Base-by-base conservation (phyloP, 176 grass and related monocot species). In the Rhynchospora breviuscula region DNA sequence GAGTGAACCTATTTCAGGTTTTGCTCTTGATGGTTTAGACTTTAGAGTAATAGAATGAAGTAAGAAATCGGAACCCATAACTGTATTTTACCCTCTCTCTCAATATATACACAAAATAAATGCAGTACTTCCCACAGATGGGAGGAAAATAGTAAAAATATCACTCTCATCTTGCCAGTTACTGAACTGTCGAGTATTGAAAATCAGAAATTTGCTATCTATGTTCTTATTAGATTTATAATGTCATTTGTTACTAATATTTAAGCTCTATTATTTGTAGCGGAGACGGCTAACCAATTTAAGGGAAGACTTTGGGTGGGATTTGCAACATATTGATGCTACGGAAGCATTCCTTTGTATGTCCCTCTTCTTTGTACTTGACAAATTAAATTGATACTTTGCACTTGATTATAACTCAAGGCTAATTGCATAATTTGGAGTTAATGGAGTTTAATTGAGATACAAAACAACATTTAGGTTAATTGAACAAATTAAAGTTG, bases 271-370 rank as follows among this genome's bases (percentile, higher is more conserved):
- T 22, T 19, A 58, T 40, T 52, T 54, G 7, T 31, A 91, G 96
- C 93, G 86, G 63, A 83, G 93, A 83, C 86, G 93, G 52, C 77
- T 95, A 53, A 79, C 87, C 83, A 75, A 84, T 35, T 74, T 98
- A 84, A 85, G 83, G 59, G 60, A 94, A 90, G 76, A 90, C 59
- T 98, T 95, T 43, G 96, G 91, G 79, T 98, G 96, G 91, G 80
- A 95, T 61, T 91, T 98, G 84, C 90, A 90, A 48, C 82, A 31
- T 9, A 73, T 95, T 59, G 91, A 98, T 48, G 93, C 85, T 58
- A 98, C 96, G 12, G 85, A 95, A 88, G 93, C 96, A 63, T 95
- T 98, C 85, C 51, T 72, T 71, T 83, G 93, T 98, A 89, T 86
- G 87, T 46, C 2, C 19, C 56, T 79, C 52, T 44, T 46, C 46